Base-by-base conservation (phyloP, 768 basidiomycete genomes). In the Tulasnella calospora region DNA sequence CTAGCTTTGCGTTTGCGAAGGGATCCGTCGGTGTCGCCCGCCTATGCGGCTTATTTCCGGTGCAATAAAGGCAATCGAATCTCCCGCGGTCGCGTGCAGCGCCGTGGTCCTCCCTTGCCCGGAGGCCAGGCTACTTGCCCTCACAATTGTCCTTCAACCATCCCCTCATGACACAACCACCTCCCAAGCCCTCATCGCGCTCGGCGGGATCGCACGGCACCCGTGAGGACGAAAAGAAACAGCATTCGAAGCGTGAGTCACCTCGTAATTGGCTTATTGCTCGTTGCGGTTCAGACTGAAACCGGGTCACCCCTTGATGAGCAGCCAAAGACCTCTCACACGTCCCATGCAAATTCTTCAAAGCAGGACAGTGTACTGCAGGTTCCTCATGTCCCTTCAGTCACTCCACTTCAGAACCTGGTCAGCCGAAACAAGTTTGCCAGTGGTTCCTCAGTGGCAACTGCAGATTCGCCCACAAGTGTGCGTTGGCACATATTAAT, bases 311-410 rank as follows among this genome's bases (percentile, higher is more conserved):
- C 12, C 13, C 13, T 36, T 41, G 23, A 72, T 35, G n/a, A 33
- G 2, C 71, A 72, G 38, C 71, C 73, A 94, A 95, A 84, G 94
- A 95, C 83, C 89, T 98, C 77, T 94, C 94, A 2, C 96, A 98
- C 87, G 97, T 99, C 19, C 96, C 96, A 1, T 99, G 97, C 87
- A 94, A 97, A 86, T 98, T 98, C 89, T 98, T 91, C 90, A 94
- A 93, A 83, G 92, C 94, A 80, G 95, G 96, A 44, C 92, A 91
- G 17, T 99, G 96, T 85, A 97, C 96, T 5, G 96, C 96, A 13
- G 96, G 96, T 44, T 86, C 94, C 3, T 92, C 93, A 2, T 99
- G 97, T 84, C 95, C 94, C n/a, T 99, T 99, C 88, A 96, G 95
- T 38, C 97, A 99, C 84, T 83, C 84, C 78, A 82, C 87, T 8